Evolutionary conservation across 2,329 filamentous ascomycete species (phyloP), one percentile per base, ranked within the genome.

Genomic region (Clonostachys byssicola): DNA sequence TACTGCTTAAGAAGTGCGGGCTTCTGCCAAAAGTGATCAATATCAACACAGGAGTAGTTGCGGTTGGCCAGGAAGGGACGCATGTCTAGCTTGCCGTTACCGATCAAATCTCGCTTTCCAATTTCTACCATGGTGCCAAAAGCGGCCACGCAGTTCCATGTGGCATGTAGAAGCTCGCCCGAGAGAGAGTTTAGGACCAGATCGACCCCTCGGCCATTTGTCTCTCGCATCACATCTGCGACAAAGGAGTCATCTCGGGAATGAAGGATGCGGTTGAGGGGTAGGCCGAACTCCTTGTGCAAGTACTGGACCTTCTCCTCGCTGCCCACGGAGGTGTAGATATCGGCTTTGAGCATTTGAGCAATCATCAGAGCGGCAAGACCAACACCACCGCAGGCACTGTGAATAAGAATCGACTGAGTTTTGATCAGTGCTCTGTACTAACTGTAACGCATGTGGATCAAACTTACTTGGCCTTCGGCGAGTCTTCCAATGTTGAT

Each of bases 61-160:
- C 65, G 58, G 5, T 64, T 67, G 1, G 50, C 52, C 5, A 64
- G 56, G 38, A 81, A 80, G 0, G 63, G 60, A 1, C 63, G 51
- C 72, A 80, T 74, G 3, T 67, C 65, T 5, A 80, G 60, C 6
- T 60, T 54, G 3, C 62, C 66, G 18, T 67, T 63, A 1, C 65
- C 64, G 2, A 65, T 52, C 2, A 74, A 58, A 40, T 75, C 70
- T 7, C 63, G 56, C 50, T 69, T 70, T 10, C 70, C 71, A 14
- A 76, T 67, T 45, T 77, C 72, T 0, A 77, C 48, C 57, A 78
- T 67, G 5, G 54, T 61, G 0, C 72, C 74, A 42, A 67, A 71
- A 6, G 61, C 54, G 2, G 73, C 70, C 4, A 78, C 57, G 43
- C 70, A 74, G 1, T 63, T 50, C 70, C 69, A 77, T 0, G 67